phyloP scores from a whole-genome alignment of 306 rosid genomes.

The Begonia loranthoides region DNA sequence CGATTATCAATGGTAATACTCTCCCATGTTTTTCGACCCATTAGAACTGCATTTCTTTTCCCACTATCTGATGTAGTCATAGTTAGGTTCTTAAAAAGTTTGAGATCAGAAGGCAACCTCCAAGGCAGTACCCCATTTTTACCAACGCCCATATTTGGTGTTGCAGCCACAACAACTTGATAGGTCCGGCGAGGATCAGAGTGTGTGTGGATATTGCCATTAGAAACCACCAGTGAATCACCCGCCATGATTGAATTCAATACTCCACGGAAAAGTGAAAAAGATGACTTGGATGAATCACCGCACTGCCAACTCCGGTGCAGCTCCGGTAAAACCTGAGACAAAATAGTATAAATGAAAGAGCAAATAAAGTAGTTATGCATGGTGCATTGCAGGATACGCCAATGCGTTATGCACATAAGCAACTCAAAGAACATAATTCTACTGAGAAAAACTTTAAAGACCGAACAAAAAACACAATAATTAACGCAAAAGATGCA shows the following conservation, averaged over 20 bases:
- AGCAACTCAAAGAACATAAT: too few relatives aligned
- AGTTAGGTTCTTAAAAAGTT: slow-evolving; percentile 59
- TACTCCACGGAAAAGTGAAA: slow-evolving; percentile 12
- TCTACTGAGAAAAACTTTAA: too few relatives aligned
- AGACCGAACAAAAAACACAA: too few relatives aligned
- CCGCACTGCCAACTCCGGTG: slow-evolving; percentile 20
- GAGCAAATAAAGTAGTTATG: too few relatives aligned
- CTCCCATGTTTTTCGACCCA: slow-evolving; percentile 99
- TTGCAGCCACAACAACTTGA: slow-evolving; percentile 87
- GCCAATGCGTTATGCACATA: too few relatives aligned
- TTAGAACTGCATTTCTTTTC: slow-evolving; percentile 76
- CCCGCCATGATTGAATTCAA: slow-evolving; percentile 43
- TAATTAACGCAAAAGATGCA: too few relatives aligned
- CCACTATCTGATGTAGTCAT: slow-evolving; percentile 52
- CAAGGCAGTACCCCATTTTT: slow-evolving; percentile 83
- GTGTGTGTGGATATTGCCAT: slow-evolving; percentile 37
- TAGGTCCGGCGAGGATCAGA: slow-evolving; percentile 58
- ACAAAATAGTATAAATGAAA: too few relatives aligned
- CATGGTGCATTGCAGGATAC: too few relatives aligned
- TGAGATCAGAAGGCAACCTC: slow-evolving; percentile 71
- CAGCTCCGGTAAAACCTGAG: slow-evolving; percentile 28
- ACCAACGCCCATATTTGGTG: slow-evolving; percentile 74
- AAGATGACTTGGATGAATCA: slow-evolving; percentile 13
- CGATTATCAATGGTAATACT: slow-evolving; percentile 45
- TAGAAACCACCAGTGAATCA: slow-evolving; percentile 30